Conservation (phyloP, 2,329 filamentous ascomycete species). For the Chalaropsis ovoidea region DNA sequence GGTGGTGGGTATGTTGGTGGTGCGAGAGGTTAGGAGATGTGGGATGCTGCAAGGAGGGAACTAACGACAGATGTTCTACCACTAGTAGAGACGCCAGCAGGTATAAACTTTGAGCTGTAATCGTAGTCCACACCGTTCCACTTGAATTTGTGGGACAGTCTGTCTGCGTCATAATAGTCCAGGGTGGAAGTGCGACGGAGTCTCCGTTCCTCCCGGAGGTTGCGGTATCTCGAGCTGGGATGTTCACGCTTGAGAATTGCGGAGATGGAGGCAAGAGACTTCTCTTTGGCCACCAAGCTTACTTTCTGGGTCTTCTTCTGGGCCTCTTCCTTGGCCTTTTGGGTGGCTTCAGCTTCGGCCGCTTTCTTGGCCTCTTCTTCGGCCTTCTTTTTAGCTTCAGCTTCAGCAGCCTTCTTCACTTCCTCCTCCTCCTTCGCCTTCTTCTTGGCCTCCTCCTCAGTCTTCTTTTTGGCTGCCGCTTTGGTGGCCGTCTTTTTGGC, state of each 20-base stretch:
- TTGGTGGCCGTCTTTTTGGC: background rate
- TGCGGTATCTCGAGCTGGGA: slow-evolving; percentile 2
- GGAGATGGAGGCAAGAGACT: background rate
- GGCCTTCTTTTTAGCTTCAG: background rate
- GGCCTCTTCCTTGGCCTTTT: background rate
- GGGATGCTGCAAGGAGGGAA: background rate
- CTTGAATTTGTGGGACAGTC: background rate
- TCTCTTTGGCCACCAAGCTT: background rate
- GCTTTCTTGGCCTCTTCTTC: background rate
- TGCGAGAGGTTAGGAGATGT: too few species aligned
- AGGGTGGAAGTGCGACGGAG: background rate
- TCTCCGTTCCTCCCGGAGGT: background rate
- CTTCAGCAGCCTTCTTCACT: background rate
- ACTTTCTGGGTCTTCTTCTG: background rate
- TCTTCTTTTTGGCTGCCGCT: background rate
- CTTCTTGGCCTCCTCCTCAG: background rate
- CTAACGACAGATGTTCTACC: slow-evolving; percentile 3
- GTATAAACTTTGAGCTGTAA: background rate
- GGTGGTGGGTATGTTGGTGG: background rate
- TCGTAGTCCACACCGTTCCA: slow-evolving; percentile 6
- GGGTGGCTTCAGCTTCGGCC: background rate
- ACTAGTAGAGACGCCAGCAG: slow-evolving; percentile 9
- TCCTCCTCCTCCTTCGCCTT: background rate
- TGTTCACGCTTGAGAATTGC: slow-evolving; percentile 7
- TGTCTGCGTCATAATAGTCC: background rate